Conservation (phyloP, 2,329 filamentous ascomycete species). For the Colletotrichum costaricense region DNA sequence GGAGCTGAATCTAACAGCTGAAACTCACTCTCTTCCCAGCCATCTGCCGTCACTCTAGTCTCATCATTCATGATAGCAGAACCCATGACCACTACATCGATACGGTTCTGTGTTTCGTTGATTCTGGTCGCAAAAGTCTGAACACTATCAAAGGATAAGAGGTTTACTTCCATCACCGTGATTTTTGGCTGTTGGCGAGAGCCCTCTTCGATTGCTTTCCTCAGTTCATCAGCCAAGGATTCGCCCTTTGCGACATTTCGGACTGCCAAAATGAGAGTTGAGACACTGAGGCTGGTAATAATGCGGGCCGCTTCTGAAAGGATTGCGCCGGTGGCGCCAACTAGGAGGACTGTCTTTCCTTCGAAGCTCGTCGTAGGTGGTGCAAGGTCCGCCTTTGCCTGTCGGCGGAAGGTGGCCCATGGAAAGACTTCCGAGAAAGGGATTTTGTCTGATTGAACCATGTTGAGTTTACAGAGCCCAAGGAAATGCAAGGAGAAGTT, state of each 20-base stretch:
- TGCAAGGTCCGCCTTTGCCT: neutral
- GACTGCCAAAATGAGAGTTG: neutral
- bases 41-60: neutral
- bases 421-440: neutral
- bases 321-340: constrained; percentile 2
- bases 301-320: constrained; percentile 3
- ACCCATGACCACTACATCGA: neutral
- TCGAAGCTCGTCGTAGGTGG: neutral
- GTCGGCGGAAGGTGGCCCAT: constrained; percentile 3
- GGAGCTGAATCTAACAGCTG: too few relatives aligned
- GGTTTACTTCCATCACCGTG: neutral
- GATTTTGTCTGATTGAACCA: neutral
- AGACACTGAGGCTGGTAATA: neutral
- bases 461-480: neutral
- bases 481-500: too few relatives aligned
- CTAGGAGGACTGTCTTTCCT: constrained; percentile 1
- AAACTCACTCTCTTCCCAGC: constrained; percentile 4
- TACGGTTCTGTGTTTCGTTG: neutral
- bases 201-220: neutral
- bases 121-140: neutral
- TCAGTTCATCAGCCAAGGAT: neutral
- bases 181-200: neutral
- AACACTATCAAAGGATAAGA: neutral
- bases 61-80: constrained; percentile 4
- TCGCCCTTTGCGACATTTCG: constrained; percentile 1